Evolutionary conservation across 306 rosid species (phyloP).

Genomic region (Lithocarpus polystachyus): DNA sequence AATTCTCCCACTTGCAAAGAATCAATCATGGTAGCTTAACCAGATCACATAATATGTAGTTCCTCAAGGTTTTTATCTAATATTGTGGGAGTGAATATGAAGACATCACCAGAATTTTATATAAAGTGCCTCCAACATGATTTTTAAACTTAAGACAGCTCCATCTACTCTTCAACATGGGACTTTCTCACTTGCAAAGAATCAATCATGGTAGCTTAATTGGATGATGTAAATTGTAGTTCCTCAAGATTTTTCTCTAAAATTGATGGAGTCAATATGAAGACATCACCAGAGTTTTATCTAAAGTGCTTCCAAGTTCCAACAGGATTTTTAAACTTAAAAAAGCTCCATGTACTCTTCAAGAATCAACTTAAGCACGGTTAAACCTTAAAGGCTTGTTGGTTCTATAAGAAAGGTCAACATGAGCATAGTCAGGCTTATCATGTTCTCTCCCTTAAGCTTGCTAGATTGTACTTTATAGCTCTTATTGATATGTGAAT

Average conservation of each 20-base stretch:
- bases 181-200: no score
- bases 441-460: background rate
- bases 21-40: no score
- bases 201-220: no score
- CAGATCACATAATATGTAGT: no score
- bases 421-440: background rate
- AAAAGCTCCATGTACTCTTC: background rate
- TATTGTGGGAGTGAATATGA: no score
- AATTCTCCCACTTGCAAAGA: no score
- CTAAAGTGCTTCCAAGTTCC: background rate
- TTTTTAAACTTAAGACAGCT: background rate
- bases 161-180: background rate
- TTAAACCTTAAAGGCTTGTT: background rate
- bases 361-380: background rate
- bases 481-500: background rate
- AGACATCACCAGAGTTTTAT: no score
- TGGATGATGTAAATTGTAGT: no score
- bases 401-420: background rate
- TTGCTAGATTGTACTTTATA: background rate
- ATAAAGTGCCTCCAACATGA: background rate
- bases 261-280: no score
- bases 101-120: no score
- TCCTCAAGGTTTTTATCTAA: no score
- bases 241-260: no score
- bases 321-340: background rate